Percentiles rank a stretch among this genome's conserved stretches.
Evolutionary conservation across 2,329 filamentous ascomycete species (phyloP).

Genomic region (Colletotrichum musicola): DNA sequence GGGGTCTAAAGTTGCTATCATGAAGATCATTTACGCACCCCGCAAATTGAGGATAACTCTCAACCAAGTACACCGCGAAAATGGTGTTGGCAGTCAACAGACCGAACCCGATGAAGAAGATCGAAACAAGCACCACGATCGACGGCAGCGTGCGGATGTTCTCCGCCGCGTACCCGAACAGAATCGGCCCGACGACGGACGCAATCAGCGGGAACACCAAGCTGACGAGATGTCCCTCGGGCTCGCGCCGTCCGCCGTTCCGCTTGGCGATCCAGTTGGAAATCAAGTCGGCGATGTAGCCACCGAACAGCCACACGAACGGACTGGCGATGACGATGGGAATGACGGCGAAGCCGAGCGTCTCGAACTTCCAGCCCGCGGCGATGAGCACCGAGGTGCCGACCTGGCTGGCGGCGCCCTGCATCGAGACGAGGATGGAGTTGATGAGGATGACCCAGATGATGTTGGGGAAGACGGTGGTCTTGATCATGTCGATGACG

Average conservation of each 20-base stretch:
- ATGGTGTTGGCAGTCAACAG: slow-evolving; percentile 46
- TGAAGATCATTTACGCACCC: slow-evolving; percentile 24
- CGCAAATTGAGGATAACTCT: slow-evolving; percentile 48
- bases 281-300: slow-evolving; percentile 47
- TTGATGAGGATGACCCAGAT: slow-evolving; percentile 50
- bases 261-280: slow-evolving; percentile 46
- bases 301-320: slow-evolving; percentile 43
- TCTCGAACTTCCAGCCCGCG: slow-evolving; percentile 47
- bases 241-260: slow-evolving; percentile 46
- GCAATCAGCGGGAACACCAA: slow-evolving; percentile 47
- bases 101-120: slow-evolving; percentile 47
- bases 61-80: slow-evolving; percentile 49
- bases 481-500: slow-evolving; percentile 48
- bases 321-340: slow-evolving; percentile 39
- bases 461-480: slow-evolving; percentile 50
- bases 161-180: slow-evolving; percentile 49
- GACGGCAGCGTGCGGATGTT: slow-evolving; percentile 43
- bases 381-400: slow-evolving; percentile 39
- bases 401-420: slow-evolving; percentile 46
- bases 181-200: slow-evolving; percentile 46
- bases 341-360: slow-evolving; percentile 44
- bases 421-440: slow-evolving; percentile 48
- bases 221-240: slow-evolving; percentile 50
- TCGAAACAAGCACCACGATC: slow-evolving; percentile 45
- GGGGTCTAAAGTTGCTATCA: background rate